Conservation (phyloP, 2,329 filamentous ascomycete genomes). For the Seiridium cupressi region DNA sequence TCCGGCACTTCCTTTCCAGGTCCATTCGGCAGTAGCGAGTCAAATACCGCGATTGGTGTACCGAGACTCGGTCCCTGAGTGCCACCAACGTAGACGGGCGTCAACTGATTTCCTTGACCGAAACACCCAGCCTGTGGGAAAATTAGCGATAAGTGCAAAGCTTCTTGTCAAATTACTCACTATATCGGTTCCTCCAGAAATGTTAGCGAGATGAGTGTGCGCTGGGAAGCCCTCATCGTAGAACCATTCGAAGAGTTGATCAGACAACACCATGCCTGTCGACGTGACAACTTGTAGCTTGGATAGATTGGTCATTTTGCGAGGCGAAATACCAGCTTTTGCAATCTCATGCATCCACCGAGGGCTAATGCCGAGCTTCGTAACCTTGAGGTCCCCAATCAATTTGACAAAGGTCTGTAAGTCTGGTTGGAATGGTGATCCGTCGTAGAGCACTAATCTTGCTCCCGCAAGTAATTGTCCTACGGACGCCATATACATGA, state of each 20-base stretch:
- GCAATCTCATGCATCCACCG: slow-evolving; percentile 74
- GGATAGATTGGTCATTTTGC: slow-evolving; percentile 61
- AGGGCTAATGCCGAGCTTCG: slow-evolving; percentile 73
- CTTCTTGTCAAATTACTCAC: slow-evolving; percentile 35
- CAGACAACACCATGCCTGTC: slow-evolving; percentile 80
- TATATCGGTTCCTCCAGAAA: slow-evolving; percentile 77
- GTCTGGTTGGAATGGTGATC: slow-evolving; percentile 74
- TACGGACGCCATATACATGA: slow-evolving; percentile 75
- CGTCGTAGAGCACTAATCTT: slow-evolving; percentile 73
- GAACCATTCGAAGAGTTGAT: slow-evolving; percentile 78
- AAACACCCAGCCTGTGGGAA: slow-evolving; percentile 54
- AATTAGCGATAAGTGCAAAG: not conserved
- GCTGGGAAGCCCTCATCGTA: slow-evolving; percentile 69
- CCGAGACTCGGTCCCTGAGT: slow-evolving; percentile 50
- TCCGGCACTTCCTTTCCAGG: slow-evolving; percentile 42
- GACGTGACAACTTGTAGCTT: slow-evolving; percentile 60
- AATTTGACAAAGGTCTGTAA: slow-evolving; percentile 61
- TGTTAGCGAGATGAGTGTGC: slow-evolving; percentile 67
- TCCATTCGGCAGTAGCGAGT: slow-evolving; percentile 53
- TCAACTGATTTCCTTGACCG: slow-evolving; percentile 64
- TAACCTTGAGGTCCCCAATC: slow-evolving; percentile 62
- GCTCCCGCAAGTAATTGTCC: slow-evolving; percentile 58
- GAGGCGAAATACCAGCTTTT: slow-evolving; percentile 61
- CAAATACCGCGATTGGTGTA: slow-evolving; percentile 56
- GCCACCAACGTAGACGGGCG: slow-evolving; percentile 61